Evolutionary conservation across 805 yeast genomes (phyloP), one percentile per base, ranked within the genome.

Genomic region (Yamadazyma sp.): DNA sequence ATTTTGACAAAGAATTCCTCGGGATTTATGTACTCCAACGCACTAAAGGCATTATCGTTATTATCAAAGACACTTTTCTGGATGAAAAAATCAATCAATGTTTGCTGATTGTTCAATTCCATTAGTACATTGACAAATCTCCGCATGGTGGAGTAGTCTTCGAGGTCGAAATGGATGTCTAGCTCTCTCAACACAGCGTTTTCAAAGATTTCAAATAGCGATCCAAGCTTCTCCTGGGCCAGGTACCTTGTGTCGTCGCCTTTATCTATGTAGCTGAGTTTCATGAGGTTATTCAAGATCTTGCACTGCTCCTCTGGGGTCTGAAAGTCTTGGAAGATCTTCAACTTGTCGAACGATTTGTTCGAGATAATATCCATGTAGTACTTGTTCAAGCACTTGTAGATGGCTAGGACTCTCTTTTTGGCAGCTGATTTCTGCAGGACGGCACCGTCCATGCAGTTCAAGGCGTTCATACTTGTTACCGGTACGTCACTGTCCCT

Each of bases 161-260:
- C 60, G 2, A 67, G 52, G 29, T 73, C 77, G 42, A 73, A 71
- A 44, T 73, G 80, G 20, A 70, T 58, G 35, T 84, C 90, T 41
- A 85, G 69, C 53, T 87, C 95, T 31, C 78, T 59, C 11, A 86
- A 55, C 6, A 84, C 70, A 0, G 93, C 85, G 53, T 75, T 82
- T 27, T 83, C 82, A 53, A 87, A 85, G 13, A 85, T 65, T 50
- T 83, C 91, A 25, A 78, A 56, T 9, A 81, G 65, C 3, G 83
- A 69, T 24, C 70, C 71, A 32, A 83, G 58, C 42, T 77, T 72
- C 49, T 54, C 69, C 48, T 53, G 64, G 42, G 50, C 62, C 32
- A 44, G 38, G 39, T 41, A 52, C 48, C 60, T 49, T 11, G 57
- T 52, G 28, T 44, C 62, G 49, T 52, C 62, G 32, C 52, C 47